A percentile compares a stretch with the other conserved stretches of the same genome.
These are phyloP conservation scores for Chlorella ohadii DNA, from an alignment of 139 green algal species.

Conservation along the genomic window DNA sequence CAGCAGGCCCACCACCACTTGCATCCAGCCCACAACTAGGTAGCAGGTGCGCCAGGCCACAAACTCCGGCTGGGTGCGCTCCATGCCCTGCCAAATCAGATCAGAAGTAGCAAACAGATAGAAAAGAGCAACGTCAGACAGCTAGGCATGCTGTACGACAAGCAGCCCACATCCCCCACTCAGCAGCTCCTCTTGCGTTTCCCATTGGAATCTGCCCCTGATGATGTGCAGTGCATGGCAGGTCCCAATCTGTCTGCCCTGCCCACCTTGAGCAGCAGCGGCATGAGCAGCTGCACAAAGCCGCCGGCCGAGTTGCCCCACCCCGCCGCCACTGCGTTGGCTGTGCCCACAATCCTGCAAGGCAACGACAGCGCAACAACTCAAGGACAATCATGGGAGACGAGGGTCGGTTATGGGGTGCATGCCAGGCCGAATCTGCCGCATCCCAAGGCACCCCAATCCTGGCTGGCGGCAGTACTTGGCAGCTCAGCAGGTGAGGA, in stretches of 20 bases:
- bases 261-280: slow-evolving; percentile 88
- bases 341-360: slow-evolving; percentile 84
- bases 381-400: no score
- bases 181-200: no score
- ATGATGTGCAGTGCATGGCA: no score
- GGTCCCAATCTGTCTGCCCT: slow-evolving; percentile 50
- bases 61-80: slow-evolving; percentile 52
- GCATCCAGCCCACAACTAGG: slow-evolving; percentile 76
- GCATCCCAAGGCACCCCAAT: no score
- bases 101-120: slow-evolving; percentile 79
- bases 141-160: no score
- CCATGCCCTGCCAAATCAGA: slow-evolving; percentile 57
- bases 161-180: no score
- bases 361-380: background rate
- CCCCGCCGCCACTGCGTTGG: slow-evolving; percentile 89
- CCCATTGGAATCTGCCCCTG: no score
- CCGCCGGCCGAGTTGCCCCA: slow-evolving; percentile 21
- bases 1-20: background rate
- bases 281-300: slow-evolving; percentile 22
- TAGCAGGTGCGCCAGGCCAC: slow-evolving; percentile 90
- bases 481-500: no score
- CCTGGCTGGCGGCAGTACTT: no score
- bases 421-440: no score
- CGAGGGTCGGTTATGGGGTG: no score
- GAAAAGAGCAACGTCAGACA: background rate